Evolutionary conservation across 805 yeast species (phyloP).

Genomic region (Yamadazyma akitaensis): DNA sequence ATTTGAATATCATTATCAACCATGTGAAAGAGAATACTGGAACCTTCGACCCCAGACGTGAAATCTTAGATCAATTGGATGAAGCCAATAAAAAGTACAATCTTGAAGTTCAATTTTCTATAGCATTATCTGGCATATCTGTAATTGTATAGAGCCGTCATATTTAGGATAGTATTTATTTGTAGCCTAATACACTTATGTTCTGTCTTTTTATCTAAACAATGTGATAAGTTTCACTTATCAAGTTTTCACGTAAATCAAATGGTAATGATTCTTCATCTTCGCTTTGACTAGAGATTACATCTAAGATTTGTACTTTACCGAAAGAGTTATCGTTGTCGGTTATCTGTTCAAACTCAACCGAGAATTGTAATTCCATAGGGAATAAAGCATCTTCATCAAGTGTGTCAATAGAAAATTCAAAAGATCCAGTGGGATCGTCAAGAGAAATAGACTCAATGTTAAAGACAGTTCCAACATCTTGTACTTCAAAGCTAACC

Average conservation of each 20-base stretch:
- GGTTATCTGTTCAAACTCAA: slow-evolving; percentile 41
- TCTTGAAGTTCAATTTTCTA: slow-evolving; percentile 46
- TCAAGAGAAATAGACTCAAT: slow-evolving; percentile 53
- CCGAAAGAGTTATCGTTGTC: slow-evolving; percentile 53
- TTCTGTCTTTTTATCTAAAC: slow-evolving; percentile 22
- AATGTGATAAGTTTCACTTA: slow-evolving; percentile 53
- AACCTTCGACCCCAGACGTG: slow-evolving; percentile 53
- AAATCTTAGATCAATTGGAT: slow-evolving; percentile 49
- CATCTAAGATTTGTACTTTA: slow-evolving; percentile 58
- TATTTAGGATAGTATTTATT: neutral
- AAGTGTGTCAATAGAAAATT: slow-evolving; percentile 68
- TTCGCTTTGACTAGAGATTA: slow-evolving; percentile 41
- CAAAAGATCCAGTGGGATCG: slow-evolving; percentile 65
- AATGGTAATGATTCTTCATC: slow-evolving; percentile 62
- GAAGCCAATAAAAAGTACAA: slow-evolving; percentile 30
- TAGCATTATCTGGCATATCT: slow-evolving; percentile 56
- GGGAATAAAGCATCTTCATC: slow-evolving; percentile 90
- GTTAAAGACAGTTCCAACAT: slow-evolving; percentile 68
- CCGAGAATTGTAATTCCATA: slow-evolving; percentile 63
- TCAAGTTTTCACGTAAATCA: slow-evolving; percentile 56
- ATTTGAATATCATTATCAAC: slow-evolving; percentile 46
- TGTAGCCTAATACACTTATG: neutral
- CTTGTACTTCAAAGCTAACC: slow-evolving; percentile 53
- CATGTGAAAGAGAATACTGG: slow-evolving; percentile 39
- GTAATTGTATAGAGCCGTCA: slow-evolving; percentile 15